Percentiles rank a stretch among this genome's conserved stretches.
These are phyloP conservation scores for Amphirosellinia nigrospora DNA, from an alignment of 495 filamentous ascomycete genomes.

Conservation along the genomic window DNA sequence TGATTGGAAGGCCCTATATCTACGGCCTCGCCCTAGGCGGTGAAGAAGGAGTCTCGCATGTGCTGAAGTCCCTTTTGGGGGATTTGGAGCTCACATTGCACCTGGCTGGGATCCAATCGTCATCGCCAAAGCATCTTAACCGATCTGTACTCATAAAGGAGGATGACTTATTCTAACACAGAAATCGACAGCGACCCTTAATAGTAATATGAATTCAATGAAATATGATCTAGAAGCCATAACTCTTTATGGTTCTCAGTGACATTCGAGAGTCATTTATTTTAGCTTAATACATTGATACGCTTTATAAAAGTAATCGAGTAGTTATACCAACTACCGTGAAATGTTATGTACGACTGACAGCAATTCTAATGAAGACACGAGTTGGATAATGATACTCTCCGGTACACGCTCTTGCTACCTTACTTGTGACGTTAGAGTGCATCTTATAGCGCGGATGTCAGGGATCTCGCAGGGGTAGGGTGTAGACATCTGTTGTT, in stretches of 20 bases:
- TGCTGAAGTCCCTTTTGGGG: constrained; percentile 28
- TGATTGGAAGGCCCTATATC: constrained; percentile 50
- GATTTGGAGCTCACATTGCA: constrained; percentile 36
- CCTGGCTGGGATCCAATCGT: constrained; percentile 29
- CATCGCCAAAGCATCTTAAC: constrained; percentile 18
- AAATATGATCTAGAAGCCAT: not conserved
- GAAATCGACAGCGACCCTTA: not conserved
- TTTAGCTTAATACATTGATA: too few species aligned
- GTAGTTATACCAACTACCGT: too few species aligned
- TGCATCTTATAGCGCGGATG: too few species aligned
- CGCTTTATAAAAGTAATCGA: too few species aligned
- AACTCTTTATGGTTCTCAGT: not conserved
- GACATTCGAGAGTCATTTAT: not conserved
- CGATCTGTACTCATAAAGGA: constrained; percentile 18
- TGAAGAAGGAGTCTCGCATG: constrained; percentile 37
- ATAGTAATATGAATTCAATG: not conserved
- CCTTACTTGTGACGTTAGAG: too few species aligned
- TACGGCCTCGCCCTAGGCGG: constrained; percentile 33
- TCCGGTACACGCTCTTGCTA: too few species aligned
- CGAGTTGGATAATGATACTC: too few species aligned
- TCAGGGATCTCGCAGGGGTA: too few species aligned
- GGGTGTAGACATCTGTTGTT: too few species aligned
- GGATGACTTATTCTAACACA: constrained; percentile 27
- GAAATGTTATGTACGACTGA: too few species aligned
- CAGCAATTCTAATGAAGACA: too few species aligned